phyloP scores from a whole-genome alignment of 2,329 filamentous ascomycete species.

The Cladobotryum protrusum region DNA sequence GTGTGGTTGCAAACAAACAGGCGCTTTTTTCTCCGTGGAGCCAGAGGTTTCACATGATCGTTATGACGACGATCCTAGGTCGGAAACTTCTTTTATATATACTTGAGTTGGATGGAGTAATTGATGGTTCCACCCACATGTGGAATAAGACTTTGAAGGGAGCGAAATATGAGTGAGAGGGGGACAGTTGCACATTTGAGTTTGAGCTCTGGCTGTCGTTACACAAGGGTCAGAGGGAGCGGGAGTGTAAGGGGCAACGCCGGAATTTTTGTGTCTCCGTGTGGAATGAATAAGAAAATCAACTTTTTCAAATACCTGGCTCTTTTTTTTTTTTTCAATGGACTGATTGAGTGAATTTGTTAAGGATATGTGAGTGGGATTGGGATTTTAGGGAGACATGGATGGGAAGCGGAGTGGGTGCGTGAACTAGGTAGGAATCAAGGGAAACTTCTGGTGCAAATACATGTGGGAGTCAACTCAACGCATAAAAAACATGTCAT shows the following conservation, averaged over 20 bases:
- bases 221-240: no score
- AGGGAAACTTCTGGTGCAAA: no score
- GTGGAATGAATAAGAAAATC: constrained; percentile 2
- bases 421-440: no score
- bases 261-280: constrained; percentile 1
- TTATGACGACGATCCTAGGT: constrained; percentile 3
- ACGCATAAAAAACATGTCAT: no score
- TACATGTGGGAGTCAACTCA: no score
- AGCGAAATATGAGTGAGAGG: neutral
- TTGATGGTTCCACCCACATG: constrained; percentile 1
- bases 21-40: neutral
- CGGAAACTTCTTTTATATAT: constrained; percentile 19
- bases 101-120: constrained; percentile 23
- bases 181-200: neutral
- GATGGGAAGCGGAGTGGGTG: neutral
- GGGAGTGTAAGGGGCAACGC: neutral
- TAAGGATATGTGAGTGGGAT: no score
- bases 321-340: neutral
- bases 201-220: neutral
- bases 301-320: constrained; percentile 1
- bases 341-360: neutral
- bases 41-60: no score
- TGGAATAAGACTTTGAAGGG: neutral
- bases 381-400: no score
- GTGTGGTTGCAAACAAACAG: neutral